These are phyloP conservation scores for Lycium ferocissimum DNA, from an alignment of 257 asterid genomes.

Conservation along the genomic window DNA sequence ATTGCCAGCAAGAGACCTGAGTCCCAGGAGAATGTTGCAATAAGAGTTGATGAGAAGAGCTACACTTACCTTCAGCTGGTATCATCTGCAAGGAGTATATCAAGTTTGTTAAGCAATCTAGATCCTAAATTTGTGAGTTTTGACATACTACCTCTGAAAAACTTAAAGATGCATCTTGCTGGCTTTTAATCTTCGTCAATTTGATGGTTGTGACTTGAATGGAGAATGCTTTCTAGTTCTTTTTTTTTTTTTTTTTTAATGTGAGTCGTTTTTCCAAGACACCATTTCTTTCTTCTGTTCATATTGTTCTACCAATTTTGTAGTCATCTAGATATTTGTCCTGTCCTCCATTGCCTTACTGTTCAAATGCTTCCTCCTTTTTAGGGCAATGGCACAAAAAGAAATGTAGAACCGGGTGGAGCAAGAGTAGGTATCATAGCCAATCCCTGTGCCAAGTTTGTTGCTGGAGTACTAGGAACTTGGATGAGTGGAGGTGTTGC, in stretches of 20 bases:
- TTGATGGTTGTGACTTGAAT: background rate
- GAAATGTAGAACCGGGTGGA: constrained; percentile 58
- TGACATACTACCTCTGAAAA: background rate
- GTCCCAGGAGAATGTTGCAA: constrained; percentile 59
- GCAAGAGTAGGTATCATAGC: constrained; percentile 83
- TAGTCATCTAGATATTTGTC: background rate
- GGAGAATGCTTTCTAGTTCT: constrained; percentile 12
- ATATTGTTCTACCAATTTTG: background rate
- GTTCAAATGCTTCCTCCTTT: constrained; percentile 21
- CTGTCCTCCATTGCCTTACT: background rate
- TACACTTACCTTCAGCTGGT: constrained; percentile 74
- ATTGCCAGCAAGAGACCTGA: constrained; percentile 52
- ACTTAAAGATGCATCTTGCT: background rate
- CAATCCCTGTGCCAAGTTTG: constrained; percentile 87
- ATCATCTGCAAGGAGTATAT: constrained; percentile 61
- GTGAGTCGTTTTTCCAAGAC: background rate
- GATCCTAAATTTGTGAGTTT: constrained; percentile 58
- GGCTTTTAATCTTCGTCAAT: background rate
- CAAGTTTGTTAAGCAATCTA: constrained; percentile 52
- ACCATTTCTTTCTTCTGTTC: background rate
- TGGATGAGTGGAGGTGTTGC: constrained; percentile 95
- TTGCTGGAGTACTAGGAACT: constrained; percentile 83
- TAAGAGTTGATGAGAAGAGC: constrained; percentile 62
- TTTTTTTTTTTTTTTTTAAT: background rate
- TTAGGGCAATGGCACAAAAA: constrained; percentile 54